Base-by-base conservation (phyloP, 2,329 filamentous ascomycete species). In the Pyrenophora teres region DNA sequence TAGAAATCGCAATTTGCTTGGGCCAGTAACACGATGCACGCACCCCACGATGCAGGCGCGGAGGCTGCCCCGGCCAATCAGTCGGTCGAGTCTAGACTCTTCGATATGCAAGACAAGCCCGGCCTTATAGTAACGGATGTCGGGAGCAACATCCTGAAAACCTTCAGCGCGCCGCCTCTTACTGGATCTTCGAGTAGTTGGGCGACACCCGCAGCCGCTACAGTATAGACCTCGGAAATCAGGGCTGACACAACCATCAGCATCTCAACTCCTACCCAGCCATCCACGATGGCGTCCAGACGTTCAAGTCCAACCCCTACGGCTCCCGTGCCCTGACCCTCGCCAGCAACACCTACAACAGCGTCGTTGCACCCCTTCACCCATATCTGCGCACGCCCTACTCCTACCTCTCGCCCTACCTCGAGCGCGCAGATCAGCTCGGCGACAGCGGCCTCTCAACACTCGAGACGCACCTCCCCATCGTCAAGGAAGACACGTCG, bases 201-300 rank as follows among this genome's bases (percentile, higher is more conserved):
- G 23, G 4, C 23, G 6, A 25, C 8, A 25, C 23, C 8, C 23
- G 7, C 23, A 25, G 8, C 23, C 23, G 23, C 6, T 25, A 25
- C 8, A 9, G 7, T 25, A 3, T 25, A 25, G 23, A 25, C 2
- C 6, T 18, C 21, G 10, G 16, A 21, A 13, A n/a, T 7, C 37
- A 16, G 23, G 6, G 35, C 42, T 40, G 43, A 31, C 18, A 18
- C 47, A 6, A 23, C 16, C 21, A 19, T 35, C 64, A 96, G 90
- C 92, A 97, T 72, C 82, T 97, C 58, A 81, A 86, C 64, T 87
- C 87, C 61, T 96, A 96, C 77, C 93, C 93, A 35, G 76, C 95
- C 61, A 83, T 97, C 70, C 85, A 84, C 70, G 91, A 96, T 74
- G 80, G 86, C 68, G 85, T 96, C 75, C 79, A 84, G 55, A 86